Base-by-base conservation (phyloP, 164 flowering plant species). In the Nymphaea thermarum region DNA sequence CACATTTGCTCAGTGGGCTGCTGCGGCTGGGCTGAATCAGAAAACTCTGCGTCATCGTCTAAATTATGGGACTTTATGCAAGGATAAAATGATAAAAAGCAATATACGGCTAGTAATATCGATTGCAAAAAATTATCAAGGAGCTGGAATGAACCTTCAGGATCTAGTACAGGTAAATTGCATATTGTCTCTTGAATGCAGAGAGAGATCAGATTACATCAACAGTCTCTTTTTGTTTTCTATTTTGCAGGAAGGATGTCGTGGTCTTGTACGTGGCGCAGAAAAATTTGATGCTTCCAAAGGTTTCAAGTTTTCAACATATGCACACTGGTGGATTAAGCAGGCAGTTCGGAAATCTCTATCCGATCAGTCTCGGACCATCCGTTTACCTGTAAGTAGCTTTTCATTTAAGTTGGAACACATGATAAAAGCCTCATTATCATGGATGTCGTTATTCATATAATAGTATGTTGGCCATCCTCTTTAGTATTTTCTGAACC, bases 301-400 rank as follows among this genome's bases (percentile, higher is more conserved):
- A 69, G 99, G 99, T 53, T 95, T 87, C 79, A 95, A 85, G 80
- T 91, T 95, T 74, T 95, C 98, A 62, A 95, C 99, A 16, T 95
- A 95, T 68, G 99, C 98, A 66, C 96, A 91, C 70, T 91, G 99
- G 99, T 91, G 98, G 99, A 95, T 95, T 67, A 91, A 84, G 69
- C 95, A 91, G 76, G 86, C 99, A 4, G 87, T 94, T 70, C 81
- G 93, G 55, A 94, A 81, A 73, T 85, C 87, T 71, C 88, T 91
- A 57, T 82, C 93, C 71, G 95, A 88, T 68, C 96, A 86, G 71
- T 87, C 96, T 43, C 77, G 99, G 76, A 86, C 83, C 59, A 94
- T 94, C 66, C 83, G 96, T 45, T 77, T 94, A 68, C 99, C 99
- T 2, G 99, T 91, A 81, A 68, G 86, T 75, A 25, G 36, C 36